These are phyloP conservation scores for Diaporthe caulivora DNA, from an alignment of 2,329 filamentous ascomycete genomes.

Conservation along the genomic window DNA sequence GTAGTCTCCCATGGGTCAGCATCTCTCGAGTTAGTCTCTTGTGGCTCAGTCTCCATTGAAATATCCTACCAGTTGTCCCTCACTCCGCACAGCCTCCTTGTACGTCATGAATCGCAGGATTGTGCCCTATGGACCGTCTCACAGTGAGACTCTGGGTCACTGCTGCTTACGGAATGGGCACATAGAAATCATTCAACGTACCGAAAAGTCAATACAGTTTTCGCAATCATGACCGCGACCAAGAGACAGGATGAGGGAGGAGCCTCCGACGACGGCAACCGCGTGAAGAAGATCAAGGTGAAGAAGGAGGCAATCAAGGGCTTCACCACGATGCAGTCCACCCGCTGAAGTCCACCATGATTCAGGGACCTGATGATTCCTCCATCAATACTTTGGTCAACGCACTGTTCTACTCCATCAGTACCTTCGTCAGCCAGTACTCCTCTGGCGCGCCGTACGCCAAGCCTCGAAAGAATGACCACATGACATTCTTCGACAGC, in stretches of 20 bases:
- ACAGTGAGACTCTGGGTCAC: not conserved
- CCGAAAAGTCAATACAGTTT: too few relatives aligned
- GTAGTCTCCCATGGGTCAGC: too few relatives aligned
- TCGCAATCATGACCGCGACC: not conserved
- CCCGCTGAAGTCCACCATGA: too few relatives aligned
- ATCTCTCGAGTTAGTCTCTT: not conserved
- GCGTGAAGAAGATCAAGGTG: not conserved
- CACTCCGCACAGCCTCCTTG: too few relatives aligned
- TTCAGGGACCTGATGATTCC: not conserved
- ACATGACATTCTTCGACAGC: not conserved
- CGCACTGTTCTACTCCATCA: not conserved
- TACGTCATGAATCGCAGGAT: too few relatives aligned
- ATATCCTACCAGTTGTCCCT: too few relatives aligned
- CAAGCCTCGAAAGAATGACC: accelerated
- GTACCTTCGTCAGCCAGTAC: accelerated
- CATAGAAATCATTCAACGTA: not conserved
- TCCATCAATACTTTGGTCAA: accelerated
- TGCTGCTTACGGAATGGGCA: not conserved
- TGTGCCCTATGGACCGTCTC: too few relatives aligned
- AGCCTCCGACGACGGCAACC: too few relatives aligned
- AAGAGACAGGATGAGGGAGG: not conserved
- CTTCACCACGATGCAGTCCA: too few relatives aligned
- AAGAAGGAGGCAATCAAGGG: too few relatives aligned
- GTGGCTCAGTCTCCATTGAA: not conserved
- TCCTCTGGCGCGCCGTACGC: not conserved